Conservation (phyloP, 768 basidiomycete species). For the Podaxis sp. region DNA sequence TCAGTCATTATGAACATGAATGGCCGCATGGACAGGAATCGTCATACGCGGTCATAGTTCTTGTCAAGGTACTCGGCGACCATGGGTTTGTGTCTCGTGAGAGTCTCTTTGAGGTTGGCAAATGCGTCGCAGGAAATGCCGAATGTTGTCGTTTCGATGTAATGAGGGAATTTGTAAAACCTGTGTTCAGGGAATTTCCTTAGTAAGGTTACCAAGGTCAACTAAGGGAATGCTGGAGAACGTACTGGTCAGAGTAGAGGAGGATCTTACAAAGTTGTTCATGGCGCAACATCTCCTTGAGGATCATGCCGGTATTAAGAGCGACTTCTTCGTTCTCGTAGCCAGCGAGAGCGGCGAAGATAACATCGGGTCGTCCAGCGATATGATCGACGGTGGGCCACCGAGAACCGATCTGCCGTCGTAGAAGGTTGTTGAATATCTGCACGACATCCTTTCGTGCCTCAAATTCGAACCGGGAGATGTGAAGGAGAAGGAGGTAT, state of each 20-base stretch:
- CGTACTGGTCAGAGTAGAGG: constrained; percentile 91
- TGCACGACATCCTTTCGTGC: constrained; percentile 82
- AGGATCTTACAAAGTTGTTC: constrained; percentile 88
- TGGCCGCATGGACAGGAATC: constrained; percentile 8
- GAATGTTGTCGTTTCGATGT: constrained; percentile 97
- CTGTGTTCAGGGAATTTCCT: constrained; percentile 33
- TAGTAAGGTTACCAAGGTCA: constrained; percentile 4
- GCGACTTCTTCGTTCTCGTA: constrained; percentile 96
- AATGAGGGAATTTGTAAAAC: constrained; percentile 94
- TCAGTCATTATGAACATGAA: constrained; percentile 8
- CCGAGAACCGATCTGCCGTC: constrained; percentile 89
- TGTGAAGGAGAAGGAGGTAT: constrained; percentile 72
- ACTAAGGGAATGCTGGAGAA: constrained; percentile 15
- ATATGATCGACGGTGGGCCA: constrained; percentile 98
- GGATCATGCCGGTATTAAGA: constrained; percentile 95
- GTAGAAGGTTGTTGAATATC: constrained; percentile 84
- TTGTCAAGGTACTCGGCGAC: constrained; percentile 95
- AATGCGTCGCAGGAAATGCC: constrained; percentile 98
- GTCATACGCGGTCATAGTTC: constrained; percentile 88
- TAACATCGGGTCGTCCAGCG: constrained; percentile 62
- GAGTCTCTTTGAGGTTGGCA: constrained; percentile 94
- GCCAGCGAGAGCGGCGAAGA: constrained; percentile 83
- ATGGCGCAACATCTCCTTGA: constrained; percentile 94
- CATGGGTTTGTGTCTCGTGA: constrained; percentile 97
- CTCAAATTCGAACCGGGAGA: constrained; percentile 91